A percentile compares a stretch with the other conserved stretches of the same genome.
phyloP scores from a whole-genome alignment of 306 rosid genomes.

The Cucumis hystrix region DNA sequence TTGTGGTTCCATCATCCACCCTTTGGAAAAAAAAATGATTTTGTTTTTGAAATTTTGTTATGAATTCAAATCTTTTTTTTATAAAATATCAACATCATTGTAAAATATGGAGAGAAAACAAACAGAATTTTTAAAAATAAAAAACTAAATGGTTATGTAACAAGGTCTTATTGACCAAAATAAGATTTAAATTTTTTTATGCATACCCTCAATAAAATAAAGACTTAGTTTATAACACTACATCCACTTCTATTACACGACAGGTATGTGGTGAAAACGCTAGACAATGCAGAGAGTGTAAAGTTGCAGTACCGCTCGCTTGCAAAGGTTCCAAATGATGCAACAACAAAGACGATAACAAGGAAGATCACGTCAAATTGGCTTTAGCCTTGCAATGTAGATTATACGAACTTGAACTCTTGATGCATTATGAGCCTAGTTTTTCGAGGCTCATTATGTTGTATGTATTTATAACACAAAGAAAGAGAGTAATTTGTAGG shows the following conservation, averaged over 20 bases:
- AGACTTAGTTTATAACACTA: not conserved
- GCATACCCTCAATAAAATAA: not conserved
- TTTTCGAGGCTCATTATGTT: not conserved
- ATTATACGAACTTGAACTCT: not conserved
- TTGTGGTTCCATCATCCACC: too few species aligned
- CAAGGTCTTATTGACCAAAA: not conserved
- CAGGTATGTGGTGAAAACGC: constrained; percentile 97
- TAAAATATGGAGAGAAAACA: too few species aligned
- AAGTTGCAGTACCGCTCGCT: constrained; percentile 96
- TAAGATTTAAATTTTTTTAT: not conserved
- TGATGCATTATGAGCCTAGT: not conserved
- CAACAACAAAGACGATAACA: constrained; percentile 45
- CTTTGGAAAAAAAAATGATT: too few species aligned
- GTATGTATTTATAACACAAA: constrained; percentile 1
- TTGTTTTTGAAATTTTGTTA: too few species aligned
- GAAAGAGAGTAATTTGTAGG: not conserved
- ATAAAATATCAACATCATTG: too few species aligned
- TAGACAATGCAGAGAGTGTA: constrained; percentile 99
- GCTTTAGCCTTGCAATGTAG: constrained; percentile 24
- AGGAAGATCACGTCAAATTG: constrained; percentile 63
- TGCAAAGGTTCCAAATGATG: constrained; percentile 55
- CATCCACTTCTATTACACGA: not conserved
- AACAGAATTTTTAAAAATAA: too few species aligned
- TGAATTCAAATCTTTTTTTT: too few species aligned
- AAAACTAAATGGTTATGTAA: too few species aligned